Conservation (phyloP, 2,329 filamentous ascomycete species). For the Sporothrix pseudoabietina region DNA sequence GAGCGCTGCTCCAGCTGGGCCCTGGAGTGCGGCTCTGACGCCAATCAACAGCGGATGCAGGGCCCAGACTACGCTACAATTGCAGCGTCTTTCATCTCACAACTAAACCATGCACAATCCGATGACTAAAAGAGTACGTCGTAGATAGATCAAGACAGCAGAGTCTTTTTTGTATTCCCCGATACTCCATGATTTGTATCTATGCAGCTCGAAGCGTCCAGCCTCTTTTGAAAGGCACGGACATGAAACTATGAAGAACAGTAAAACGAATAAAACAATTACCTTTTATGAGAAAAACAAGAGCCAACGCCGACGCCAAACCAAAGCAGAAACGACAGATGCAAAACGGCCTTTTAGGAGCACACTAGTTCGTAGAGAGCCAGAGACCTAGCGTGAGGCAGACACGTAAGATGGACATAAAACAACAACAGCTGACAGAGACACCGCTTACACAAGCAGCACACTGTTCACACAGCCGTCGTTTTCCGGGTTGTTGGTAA, state of each 20-base stretch:
- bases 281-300: background rate
- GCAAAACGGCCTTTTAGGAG: background rate
- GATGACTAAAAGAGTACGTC: background rate
- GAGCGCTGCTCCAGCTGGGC: background rate
- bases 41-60: background rate
- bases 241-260: background rate
- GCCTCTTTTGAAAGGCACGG: background rate
- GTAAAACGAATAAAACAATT: background rate
- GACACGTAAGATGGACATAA: slow-evolving; percentile 1
- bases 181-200: background rate
- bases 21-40: background rate
- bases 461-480: slow-evolving; percentile 36
- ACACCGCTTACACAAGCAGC: slow-evolving; percentile 27
- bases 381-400: background rate
- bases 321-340: background rate
- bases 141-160: background rate
- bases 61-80: background rate
- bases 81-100: background rate
- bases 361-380: background rate
- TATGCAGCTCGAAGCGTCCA: background rate
- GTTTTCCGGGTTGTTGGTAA: slow-evolving; percentile 49
- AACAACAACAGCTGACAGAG: background rate
- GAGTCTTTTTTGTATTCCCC: background rate
- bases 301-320: slow-evolving; percentile 10
- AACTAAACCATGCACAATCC: background rate